Base-by-base conservation (phyloP, 2,329 filamentous ascomycete species). In the Ilyonectria sp. region DNA sequence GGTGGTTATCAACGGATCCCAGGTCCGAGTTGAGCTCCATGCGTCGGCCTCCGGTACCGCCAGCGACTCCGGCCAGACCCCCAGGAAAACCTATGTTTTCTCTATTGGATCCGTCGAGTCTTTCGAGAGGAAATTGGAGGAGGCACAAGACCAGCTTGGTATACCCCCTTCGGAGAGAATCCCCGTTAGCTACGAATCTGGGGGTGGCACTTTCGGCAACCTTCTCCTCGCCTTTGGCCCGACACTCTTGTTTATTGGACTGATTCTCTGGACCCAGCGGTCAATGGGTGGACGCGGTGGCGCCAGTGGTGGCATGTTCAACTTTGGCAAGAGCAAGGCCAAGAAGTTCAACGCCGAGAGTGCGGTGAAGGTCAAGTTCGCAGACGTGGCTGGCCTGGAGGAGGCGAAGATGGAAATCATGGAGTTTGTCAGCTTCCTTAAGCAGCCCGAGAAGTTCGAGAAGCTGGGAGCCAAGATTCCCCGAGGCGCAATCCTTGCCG, bases 321-420 rank as follows among this genome's bases (percentile, higher is more conserved):
- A 94, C 73, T 97, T 99, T 83, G 93, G 95, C 74, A 95, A 96
- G 87, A 98, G 94, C 82, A 91, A 94, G 76, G 96, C 96, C 29
- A 98, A 97, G 86, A 93, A 93, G 77, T 99, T 98, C 86, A 99
- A 98, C 81, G 95, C 98, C 74, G 96, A 99, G 85, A 94, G 93
- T 11, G 94, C 96, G 64, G 89, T 99, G 84, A 97, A 97, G 84
- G 95, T 97, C 81, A 98, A 98, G 82, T 99, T 99, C 80, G 86
- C 93, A 53, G 96, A 99, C 79, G 96, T 99, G 49, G 96, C 96
- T 47, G 96, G 96, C 73, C 95, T 98, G 91, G 96, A 99, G 79
- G 96, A 99, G 83, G 96, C 96, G 64, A 99, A 99, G 87, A 86
- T 91, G 63, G 96, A 99, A 82, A 99, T 99, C 74, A 98, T 98